Base-by-base conservation (phyloP, 2,329 filamentous ascomycete species). In the Sarocladiaceae sp. region DNA sequence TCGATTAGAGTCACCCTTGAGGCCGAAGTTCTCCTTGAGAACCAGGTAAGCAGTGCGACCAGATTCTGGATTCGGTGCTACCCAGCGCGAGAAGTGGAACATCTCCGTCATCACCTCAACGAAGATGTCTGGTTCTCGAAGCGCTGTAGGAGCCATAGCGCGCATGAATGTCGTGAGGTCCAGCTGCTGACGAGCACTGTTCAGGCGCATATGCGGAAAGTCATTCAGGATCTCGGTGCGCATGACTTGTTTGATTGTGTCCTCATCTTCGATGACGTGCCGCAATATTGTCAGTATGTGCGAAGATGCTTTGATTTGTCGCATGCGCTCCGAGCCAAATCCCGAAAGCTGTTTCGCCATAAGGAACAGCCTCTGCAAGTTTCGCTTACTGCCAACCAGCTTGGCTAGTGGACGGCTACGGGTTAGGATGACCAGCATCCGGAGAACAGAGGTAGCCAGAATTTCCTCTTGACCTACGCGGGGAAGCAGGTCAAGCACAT, bases 331-430 rank as follows among this genome's bases (percentile, higher is more conserved):
- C 23, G 88, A 86, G 6, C 86, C 85, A 23, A 82, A 76, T 20
- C 85, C 86, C 16, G 88, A 83, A 47, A 97, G 78, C 61, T 97
- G 91, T 62, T 94, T 95, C 46, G 91, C 82, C 87, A 97, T 95
- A 43, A 96, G 78, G 63, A 98, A 97, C 18, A 98, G 71, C 21
- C 88, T 79, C 58, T 93, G 87, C 40, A 98, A 73, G 54, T 95
- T 94, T 58, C 83, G 85, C 68, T 89, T 95, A 59, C 95, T 85
- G 4, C 88, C 87, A 37, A 97, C 74, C 34, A 76, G 71, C 51
- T 80, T 76, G 2, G 93, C 90, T 49, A 94, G 73, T 12, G 78
- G 71, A 42, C 88, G 83, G 48, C 80, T 78, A 18, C 94, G 80
- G 1, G 93, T 96, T 23, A 98, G 70, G 49, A 96, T 89, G 23